Percentiles rank a stretch among this genome's conserved stretches.
Evolutionary conservation across 129 eudicot species (phyloP).

Genomic region (Cynara cardunculus): DNA sequence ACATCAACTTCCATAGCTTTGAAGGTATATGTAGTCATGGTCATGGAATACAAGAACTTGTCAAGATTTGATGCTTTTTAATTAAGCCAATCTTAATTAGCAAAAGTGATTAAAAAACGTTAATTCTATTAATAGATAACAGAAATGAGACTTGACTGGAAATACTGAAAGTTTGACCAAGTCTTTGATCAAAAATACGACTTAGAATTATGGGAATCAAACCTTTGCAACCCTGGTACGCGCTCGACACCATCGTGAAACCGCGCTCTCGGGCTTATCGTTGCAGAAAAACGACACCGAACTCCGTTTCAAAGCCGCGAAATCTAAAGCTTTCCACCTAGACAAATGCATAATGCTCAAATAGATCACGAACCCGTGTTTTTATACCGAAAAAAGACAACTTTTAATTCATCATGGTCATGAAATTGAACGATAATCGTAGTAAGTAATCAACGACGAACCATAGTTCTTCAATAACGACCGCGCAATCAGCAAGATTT

Average conservation of each 20-base stretch:
- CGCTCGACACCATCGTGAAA: constrained; percentile 87
- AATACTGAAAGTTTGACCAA: constrained; percentile 7
- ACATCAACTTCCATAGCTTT: constrained; percentile 17
- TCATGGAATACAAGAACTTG: constrained; percentile 23
- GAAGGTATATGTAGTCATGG: constrained; percentile 1
- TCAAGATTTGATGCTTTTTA: constrained; percentile 16
- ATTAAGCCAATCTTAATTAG: neutral
- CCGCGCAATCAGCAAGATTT: constrained; percentile 86
- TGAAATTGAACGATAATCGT: too few relatives aligned
- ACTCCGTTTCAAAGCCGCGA: constrained; percentile 56
- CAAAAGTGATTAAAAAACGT: neutral
- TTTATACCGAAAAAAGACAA: neutral
- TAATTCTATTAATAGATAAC: too few relatives aligned
- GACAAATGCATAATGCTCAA: neutral
- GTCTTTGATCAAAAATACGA: neutral
- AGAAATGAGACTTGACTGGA: neutral
- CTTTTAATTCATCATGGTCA: neutral
- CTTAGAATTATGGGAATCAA: neutral
- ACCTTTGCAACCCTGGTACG: constrained; percentile 85
- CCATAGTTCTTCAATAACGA: constrained; percentile 74
- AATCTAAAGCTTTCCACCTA: constrained; percentile 91
- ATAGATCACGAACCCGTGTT: neutral
- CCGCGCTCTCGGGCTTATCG: constrained; percentile 60
- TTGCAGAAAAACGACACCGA: constrained; percentile 52
- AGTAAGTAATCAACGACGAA: neutral